Evolutionary conservation across 352 stramenopile species (phyloP).

Genomic region (Globisporangium abappressorium): DNA sequence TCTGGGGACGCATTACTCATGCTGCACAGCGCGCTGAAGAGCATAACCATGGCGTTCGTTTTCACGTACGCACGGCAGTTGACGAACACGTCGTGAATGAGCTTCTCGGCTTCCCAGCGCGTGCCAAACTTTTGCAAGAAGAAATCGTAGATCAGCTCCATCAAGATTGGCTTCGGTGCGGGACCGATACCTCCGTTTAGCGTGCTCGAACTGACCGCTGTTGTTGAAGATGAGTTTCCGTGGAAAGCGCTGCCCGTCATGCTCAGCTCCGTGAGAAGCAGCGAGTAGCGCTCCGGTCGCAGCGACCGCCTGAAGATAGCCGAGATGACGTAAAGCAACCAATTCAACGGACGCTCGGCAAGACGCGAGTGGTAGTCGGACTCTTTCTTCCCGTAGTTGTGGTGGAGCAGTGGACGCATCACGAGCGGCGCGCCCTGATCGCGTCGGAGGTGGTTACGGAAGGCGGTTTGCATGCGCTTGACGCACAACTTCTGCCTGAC

Average conservation of each 20-base stretch:
- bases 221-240: background rate
- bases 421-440: conserved; percentile 65
- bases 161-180: conserved; percentile 50
- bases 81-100: conserved; percentile 81
- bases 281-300: conserved; percentile 22
- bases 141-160: conserved; percentile 78
- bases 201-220: conserved; percentile 15
- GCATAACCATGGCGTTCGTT: conserved; percentile 35
- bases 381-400: conserved; percentile 39
- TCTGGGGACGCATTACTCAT: conserved; percentile 61
- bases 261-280: conserved; percentile 47
- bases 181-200: conserved; percentile 63
- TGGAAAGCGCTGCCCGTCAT: conserved; percentile 33
- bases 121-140: conserved; percentile 70
- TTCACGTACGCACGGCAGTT: conserved; percentile 57
- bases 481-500: conserved; percentile 73
- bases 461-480: conserved; percentile 63
- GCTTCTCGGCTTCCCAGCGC: conserved; percentile 68
- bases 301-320: conserved; percentile 51
- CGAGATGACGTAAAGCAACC: conserved; percentile 58
- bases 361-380: conserved; percentile 28
- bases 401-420: conserved; percentile 75
- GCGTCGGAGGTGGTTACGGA: conserved; percentile 57
- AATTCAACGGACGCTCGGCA: conserved; percentile 48
- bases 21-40: conserved; percentile 72